Conservation (phyloP, 1,139 yeast genomes). For the Kluyveromyces marxianus region DNA sequence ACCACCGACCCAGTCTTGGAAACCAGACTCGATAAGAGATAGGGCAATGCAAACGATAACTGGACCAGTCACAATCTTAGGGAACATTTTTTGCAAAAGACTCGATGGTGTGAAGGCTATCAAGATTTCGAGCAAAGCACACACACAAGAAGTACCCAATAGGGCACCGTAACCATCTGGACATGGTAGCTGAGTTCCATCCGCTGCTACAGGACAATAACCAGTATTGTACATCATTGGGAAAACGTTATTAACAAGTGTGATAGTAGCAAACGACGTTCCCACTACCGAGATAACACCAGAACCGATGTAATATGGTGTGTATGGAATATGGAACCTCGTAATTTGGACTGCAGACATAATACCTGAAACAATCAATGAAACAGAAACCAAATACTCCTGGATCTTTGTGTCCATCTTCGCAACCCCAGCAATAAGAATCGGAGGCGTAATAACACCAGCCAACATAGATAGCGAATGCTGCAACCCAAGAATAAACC, state of each 20-base stretch:
- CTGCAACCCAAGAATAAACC: conserved; percentile 73
- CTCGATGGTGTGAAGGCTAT: conserved; percentile 72
- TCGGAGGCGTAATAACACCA: conserved; percentile 82
- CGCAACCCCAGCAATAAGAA: conserved; percentile 57
- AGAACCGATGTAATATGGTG: conserved; percentile 75
- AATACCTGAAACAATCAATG: conserved; percentile 69
- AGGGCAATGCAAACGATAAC: conserved; percentile 80
- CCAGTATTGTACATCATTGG: conserved; percentile 78
- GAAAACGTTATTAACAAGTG: conserved; percentile 66
- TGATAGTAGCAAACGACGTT: conserved; percentile 79
- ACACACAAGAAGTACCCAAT: conserved; percentile 68
- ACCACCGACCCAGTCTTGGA: conserved; percentile 85
- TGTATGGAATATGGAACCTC: conserved; percentile 62
- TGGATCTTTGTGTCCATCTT: conserved; percentile 43
- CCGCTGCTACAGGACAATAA: conserved; percentile 50
- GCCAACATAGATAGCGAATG: conserved; percentile 88
- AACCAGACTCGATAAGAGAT: conserved; percentile 58
- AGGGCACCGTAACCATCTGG: conserved; percentile 88
- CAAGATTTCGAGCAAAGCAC: conserved; percentile 65
- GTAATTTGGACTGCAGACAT: conserved; percentile 73
- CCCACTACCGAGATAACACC: conserved; percentile 87
- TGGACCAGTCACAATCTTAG: conserved; percentile 88
- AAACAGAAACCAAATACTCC: conserved; percentile 70
- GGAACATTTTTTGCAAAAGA: conserved; percentile 63
- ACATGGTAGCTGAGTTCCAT: conserved; percentile 66